These are phyloP conservation scores for Myxozyma melibiosi DNA, from an alignment of 805 yeast genomes.

Conservation along the genomic window DNA sequence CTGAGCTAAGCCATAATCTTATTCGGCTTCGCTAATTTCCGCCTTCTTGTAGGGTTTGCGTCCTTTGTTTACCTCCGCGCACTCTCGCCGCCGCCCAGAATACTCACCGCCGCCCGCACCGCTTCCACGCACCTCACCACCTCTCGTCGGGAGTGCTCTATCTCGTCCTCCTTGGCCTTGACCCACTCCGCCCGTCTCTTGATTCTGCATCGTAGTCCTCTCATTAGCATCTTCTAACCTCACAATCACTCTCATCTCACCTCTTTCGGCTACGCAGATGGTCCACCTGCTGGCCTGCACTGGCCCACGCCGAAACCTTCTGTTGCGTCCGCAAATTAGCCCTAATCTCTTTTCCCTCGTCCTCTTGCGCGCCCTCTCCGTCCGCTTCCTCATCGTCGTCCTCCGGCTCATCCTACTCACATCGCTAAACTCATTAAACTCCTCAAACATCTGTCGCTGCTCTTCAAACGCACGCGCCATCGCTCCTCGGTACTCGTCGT, in stretches of 20 bases:
- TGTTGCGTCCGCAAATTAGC: not conserved
- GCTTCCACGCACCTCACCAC: slow-evolving; percentile 22
- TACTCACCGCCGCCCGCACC: slow-evolving; percentile 21
- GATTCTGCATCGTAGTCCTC: slow-evolving; percentile 11
- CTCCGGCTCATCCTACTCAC: too few relatives aligned
- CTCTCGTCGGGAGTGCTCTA: slow-evolving; percentile 17
- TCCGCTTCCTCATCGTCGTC: not conserved
- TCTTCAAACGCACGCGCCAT: slow-evolving; percentile 21
- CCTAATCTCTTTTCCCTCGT: not conserved
- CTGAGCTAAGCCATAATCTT: too few relatives aligned
- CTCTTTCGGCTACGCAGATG: slow-evolving; percentile 25
- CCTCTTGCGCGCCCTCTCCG: too few relatives aligned
- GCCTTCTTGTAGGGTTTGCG: too few relatives aligned
- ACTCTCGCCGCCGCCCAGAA: slow-evolving; percentile 17
- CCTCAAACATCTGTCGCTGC: slow-evolving; percentile 14
- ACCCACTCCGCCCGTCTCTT: slow-evolving; percentile 23
- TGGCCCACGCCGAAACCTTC: slow-evolving; percentile 20
- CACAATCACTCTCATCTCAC: not conserved
- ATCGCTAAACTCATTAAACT: slow-evolving; percentile 19
- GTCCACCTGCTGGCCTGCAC: slow-evolving; percentile 20
- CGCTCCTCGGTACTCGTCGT: slow-evolving; percentile 15
- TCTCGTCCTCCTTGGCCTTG: slow-evolving; percentile 11
- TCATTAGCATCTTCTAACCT: not conserved
- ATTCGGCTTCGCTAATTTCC: too few relatives aligned
- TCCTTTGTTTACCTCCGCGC: too few relatives aligned